phyloP scores from a whole-genome alignment of 1,284 basidiomycete genomes.

The Malassezia sp. region DNA sequence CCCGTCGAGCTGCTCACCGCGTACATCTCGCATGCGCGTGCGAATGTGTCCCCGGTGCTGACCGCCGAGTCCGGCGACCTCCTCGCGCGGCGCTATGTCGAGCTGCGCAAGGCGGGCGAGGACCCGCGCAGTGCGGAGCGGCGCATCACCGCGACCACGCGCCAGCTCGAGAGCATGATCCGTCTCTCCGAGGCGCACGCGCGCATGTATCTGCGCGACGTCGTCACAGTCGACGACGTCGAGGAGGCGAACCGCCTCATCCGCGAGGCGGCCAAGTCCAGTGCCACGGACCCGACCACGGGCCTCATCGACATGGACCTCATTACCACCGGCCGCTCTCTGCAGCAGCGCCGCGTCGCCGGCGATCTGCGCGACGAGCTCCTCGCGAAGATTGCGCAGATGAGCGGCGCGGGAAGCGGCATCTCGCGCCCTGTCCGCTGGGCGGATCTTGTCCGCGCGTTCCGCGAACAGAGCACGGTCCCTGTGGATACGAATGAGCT shows the following conservation, averaged over 20 bases:
- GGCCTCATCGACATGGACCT: slow-evolving; percentile 93
- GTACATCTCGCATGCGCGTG: slow-evolving; percentile 85
- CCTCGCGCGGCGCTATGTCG: slow-evolving; percentile 79
- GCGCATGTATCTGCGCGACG: slow-evolving; percentile 76
- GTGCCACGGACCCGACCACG: slow-evolving; percentile 66
- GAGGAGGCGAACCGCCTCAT: slow-evolving; percentile 82
- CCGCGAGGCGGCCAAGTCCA: slow-evolving; percentile 82
- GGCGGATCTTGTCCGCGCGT: slow-evolving; percentile 28
- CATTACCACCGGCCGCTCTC: slow-evolving; percentile 81
- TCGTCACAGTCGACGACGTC: slow-evolving; percentile 77
- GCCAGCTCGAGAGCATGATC: slow-evolving; percentile 94
- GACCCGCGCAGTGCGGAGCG: slow-evolving; percentile 68
- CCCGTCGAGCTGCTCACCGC: slow-evolving; percentile 78
- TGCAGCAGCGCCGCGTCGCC: slow-evolving; percentile 57
- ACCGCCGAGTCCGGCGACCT: slow-evolving; percentile 73
- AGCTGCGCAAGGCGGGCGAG: slow-evolving; percentile 76
- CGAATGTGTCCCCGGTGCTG: slow-evolving; percentile 77
- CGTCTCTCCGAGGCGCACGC: slow-evolving; percentile 94
- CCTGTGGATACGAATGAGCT: slow-evolving; percentile 35
- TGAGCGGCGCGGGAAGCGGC: slow-evolving; percentile 22
- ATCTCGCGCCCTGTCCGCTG: slow-evolving; percentile 28
- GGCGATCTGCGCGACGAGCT: slow-evolving; percentile 40
- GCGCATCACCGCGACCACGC: slow-evolving; percentile 92
- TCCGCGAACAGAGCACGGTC: slow-evolving; percentile 39
- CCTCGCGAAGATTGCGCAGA: slow-evolving; percentile 29